Evolutionary conservation across 768 basidiomycete species (phyloP), one percentile per base, ranked within the genome.

Genomic region (Scleroderma citrinum): DNA sequence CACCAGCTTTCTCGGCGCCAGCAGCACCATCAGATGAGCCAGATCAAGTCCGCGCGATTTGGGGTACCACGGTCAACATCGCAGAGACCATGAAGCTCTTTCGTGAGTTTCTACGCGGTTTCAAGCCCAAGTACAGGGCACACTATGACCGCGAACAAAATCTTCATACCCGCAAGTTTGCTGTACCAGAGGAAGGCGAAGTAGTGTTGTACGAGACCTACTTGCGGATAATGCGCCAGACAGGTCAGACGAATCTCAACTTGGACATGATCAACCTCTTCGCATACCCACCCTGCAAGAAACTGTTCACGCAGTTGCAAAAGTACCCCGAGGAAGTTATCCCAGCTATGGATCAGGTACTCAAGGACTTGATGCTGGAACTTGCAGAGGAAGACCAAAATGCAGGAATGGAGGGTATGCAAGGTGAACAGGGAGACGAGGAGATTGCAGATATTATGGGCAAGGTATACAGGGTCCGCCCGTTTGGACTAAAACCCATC

Each of bases 291-390:
- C 81, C 85, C 11, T 81, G 81, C 50, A 83, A 80, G 61, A 96
- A 92, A 65, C 73, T 99, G 14, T 81, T 91, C 61, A 71, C 71
- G 17, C 92, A 96, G 62, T 78, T 99, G 4, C 67, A 83, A 52
- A 93, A 92, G 60, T 98, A 96, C 67, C 96, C 96, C 0, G 94
- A 98, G 66, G 96, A 99, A 74, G 85, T 97, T 41, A 78, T 99
- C 42, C 95, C 96, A 2, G 91, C 90, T 20, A 93, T 97, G 87
- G 96, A 99, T 74, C 91, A 95, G 59, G 85, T 92, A 1, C 70
- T 98, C 57, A 93, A 94, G 68, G 95, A 97, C 61, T 71, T 88
- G 44, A 89, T 97, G 87, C 69, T 97, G 46, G 89, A 92, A 57
- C 62, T 87, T 37, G 91, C 89, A 0, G 90, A 94, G 44, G 73